Percentiles rank a stretch among this genome's conserved stretches.
phyloP scores from a whole-genome alignment of 176 grass and related monocot genomes.

The Cenchrus purpureus region DNA sequence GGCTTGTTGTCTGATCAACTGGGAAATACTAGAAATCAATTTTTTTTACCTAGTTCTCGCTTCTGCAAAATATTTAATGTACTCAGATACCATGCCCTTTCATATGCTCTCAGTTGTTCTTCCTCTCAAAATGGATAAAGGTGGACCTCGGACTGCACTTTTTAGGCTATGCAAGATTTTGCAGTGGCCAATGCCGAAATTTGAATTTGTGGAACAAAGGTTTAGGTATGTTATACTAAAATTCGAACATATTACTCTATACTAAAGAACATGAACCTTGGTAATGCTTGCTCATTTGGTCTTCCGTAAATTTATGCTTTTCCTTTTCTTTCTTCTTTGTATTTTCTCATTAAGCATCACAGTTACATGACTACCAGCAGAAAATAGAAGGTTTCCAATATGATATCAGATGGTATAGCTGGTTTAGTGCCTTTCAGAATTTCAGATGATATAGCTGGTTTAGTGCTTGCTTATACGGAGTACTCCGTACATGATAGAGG shows the following conservation, averaged over 20 bases:
- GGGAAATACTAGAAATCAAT: conserved; percentile 27
- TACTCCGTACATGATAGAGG: neutral
- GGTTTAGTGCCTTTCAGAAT: no score
- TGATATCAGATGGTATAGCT: neutral
- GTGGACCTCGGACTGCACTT: conserved; percentile 72
- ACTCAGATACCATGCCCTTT: neutral
- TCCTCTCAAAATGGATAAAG: conserved; percentile 62
- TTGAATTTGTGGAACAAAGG: conserved; percentile 66
- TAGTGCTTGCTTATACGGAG: neutral
- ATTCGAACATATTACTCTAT: conserved; percentile 2
- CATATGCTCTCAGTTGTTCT: conserved; percentile 46
- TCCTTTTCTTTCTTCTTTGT: neutral
- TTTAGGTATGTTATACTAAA: conserved; percentile 56
- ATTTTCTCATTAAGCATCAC: neutral
- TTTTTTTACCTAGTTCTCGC: conserved; percentile 1
- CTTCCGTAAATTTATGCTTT: neutral
- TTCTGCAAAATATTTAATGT: neutral
- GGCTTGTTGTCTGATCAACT: conserved; percentile 7
- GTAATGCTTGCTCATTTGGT: neutral
- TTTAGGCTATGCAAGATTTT: conserved; percentile 86
- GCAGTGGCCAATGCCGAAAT: conserved; percentile 83
- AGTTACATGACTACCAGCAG: neutral
- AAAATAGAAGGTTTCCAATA: neutral
- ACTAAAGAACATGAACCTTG: conserved; percentile 20
- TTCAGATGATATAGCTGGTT: no score